Percentiles rank a stretch among this genome's conserved stretches.
Conservation (phyloP, 2,329 filamentous ascomycete genomes). For the Colletotrichum sp. region DNA sequence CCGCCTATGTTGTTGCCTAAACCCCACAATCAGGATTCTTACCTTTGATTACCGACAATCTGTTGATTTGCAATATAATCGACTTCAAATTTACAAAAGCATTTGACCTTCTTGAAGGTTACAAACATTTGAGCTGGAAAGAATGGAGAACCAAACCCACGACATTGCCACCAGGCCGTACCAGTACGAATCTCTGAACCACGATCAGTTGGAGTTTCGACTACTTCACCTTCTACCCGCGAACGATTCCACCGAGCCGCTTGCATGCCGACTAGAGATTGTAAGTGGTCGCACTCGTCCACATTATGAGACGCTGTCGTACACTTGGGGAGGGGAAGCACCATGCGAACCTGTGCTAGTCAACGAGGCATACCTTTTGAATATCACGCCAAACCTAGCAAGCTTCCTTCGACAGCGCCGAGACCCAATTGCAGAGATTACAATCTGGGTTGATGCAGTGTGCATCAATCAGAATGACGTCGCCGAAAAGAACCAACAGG, state of each 20-base stretch:
- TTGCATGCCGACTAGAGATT: background rate
- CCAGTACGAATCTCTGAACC: background rate
- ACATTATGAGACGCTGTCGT: conserved; percentile 35
- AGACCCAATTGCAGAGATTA: background rate
- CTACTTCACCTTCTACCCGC: background rate
- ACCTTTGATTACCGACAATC: background rate
- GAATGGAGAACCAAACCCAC: background rate
- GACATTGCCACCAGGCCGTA: background rate
- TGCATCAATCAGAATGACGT: conserved; percentile 15
- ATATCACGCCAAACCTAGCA: background rate
- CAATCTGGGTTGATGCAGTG: background rate
- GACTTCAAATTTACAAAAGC: background rate
- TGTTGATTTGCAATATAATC: background rate
- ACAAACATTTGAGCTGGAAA: background rate
- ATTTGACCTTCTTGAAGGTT: rapidly evolving
- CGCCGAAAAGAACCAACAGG: background rate
- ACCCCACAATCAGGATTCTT: background rate
- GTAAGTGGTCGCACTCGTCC: background rate
- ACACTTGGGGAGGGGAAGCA: conserved; percentile 35
- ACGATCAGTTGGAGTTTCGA: background rate
- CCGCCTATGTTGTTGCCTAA: background rate
- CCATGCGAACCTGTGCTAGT: conserved; percentile 15
- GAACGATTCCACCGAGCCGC: background rate
- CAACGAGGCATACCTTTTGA: background rate
- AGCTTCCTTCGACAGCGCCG: background rate